phyloP scores from a whole-genome alignment of 495 filamentous ascomycete genomes.

The Aspergillus affinis region DNA sequence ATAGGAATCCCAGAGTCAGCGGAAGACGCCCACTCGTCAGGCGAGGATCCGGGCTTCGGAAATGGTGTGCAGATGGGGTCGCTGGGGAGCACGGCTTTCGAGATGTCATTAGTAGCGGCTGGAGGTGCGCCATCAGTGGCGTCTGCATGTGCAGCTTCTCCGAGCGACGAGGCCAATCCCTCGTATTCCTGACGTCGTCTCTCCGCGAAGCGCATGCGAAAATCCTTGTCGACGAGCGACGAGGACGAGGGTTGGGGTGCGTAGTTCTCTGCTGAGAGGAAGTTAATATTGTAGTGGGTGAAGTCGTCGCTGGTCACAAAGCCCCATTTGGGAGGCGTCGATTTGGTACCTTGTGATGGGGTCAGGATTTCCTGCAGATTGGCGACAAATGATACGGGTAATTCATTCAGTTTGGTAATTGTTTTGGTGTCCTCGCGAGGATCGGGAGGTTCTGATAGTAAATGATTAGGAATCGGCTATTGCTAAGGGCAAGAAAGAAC shows the following conservation, averaged over 20 bases:
- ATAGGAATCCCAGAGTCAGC: constrained; percentile 11
- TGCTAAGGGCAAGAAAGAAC: not conserved
- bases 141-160: not conserved
- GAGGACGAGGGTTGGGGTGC: constrained; percentile 20
- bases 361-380: constrained; percentile 9
- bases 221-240: constrained; percentile 31
- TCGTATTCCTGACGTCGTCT: constrained; percentile 16
- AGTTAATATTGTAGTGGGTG: constrained; percentile 16
- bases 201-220: constrained; percentile 32
- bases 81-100: not conserved
- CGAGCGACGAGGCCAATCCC: constrained; percentile 12
- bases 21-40: not conserved
- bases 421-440: not conserved
- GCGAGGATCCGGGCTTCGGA: not conserved
- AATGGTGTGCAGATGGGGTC: not conserved
- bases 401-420: not conserved
- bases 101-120: not conserved
- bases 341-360: constrained; percentile 7
- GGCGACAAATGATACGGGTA: constrained; percentile 10
- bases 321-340: constrained; percentile 10
- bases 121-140: not conserved
- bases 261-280: constrained; percentile 21
- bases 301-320: constrained; percentile 15
- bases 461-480: not conserved
- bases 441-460: not conserved